These are phyloP conservation scores for Ceratobasidium sp. DNA, from an alignment of 1,284 basidiomycete genomes.

Conservation along the genomic window DNA sequence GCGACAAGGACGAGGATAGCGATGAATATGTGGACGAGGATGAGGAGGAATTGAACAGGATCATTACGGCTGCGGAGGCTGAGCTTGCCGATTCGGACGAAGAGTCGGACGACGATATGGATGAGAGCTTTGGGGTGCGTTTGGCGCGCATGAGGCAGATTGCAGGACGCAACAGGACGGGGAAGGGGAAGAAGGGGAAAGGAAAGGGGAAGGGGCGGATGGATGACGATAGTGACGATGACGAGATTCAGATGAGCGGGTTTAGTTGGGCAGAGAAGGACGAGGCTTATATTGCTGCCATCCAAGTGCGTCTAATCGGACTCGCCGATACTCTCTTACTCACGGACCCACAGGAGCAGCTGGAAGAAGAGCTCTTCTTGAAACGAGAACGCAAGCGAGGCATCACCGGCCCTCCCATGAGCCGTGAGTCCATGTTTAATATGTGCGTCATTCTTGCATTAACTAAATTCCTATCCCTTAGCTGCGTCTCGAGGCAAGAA, in stretches of 20 bases:
- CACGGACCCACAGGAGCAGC: slow-evolving; percentile 61
- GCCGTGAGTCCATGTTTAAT: slow-evolving; percentile 52
- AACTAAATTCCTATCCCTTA: slow-evolving; percentile 27
- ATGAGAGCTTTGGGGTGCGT: slow-evolving; percentile 38
- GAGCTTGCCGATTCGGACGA: slow-evolving; percentile 42
- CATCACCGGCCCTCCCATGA: slow-evolving; percentile 63
- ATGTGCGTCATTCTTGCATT: slow-evolving; percentile 48
- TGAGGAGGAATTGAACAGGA: slow-evolving; percentile 54
- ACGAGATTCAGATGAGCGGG: slow-evolving; percentile 43
- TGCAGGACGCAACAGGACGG: slow-evolving; percentile 10
- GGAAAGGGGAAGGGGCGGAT: slow-evolving; percentile 31
- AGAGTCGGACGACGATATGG: slow-evolving; percentile 50
- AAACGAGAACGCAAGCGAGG: slow-evolving; percentile 59
- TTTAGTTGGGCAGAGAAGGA: slow-evolving; percentile 66
- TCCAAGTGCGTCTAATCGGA: slow-evolving; percentile 58
- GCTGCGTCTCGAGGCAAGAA: slow-evolving; percentile 58
- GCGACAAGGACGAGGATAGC: slow-evolving; percentile 34
- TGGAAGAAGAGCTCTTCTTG: slow-evolving; percentile 41
- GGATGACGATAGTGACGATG: slow-evolving; percentile 48
- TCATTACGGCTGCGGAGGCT: slow-evolving; percentile 51
- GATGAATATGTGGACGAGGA: slow-evolving; percentile 48
- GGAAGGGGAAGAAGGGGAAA: slow-evolving; percentile 30
- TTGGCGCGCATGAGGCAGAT: slow-evolving; percentile 34
- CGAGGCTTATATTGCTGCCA: slow-evolving; percentile 66
- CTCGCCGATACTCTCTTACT: background rate